phyloP scores from a whole-genome alignment of 164 flowering plant genomes.

The Aristolochia fimbriata region DNA sequence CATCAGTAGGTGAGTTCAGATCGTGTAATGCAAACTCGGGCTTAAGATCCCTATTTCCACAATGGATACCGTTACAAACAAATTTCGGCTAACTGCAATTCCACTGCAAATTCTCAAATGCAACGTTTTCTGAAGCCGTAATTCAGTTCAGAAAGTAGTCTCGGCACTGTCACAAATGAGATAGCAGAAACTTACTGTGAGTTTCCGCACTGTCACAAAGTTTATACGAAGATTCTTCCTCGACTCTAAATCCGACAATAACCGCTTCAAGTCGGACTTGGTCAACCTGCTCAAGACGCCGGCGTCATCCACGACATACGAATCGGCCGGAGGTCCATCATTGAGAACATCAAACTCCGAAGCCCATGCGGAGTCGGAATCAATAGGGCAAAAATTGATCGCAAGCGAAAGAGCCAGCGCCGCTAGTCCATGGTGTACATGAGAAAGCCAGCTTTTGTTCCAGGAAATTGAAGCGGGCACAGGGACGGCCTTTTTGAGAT shows the following conservation, averaged over 20 bases:
- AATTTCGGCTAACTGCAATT: too few species aligned
- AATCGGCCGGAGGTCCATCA: slow-evolving; percentile 73
- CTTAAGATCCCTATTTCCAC: too few species aligned
- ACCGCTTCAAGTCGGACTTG: slow-evolving; percentile 64
- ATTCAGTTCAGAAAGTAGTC: background rate
- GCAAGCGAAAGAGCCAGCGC: slow-evolving; percentile 81
- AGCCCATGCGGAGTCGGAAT: slow-evolving; percentile 38
- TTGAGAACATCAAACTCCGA: slow-evolving; percentile 85
- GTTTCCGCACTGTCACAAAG: slow-evolving; percentile 82
- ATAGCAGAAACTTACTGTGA: slow-evolving; percentile 52
- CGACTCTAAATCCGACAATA: slow-evolving; percentile 78
- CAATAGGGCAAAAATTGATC: slow-evolving; percentile 50
- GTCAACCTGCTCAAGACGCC: slow-evolving; percentile 90
- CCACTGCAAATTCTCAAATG: too few species aligned
- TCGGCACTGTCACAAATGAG: background rate
- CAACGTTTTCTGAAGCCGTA: too few species aligned
- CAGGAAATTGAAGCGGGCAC: slow-evolving; percentile 3
- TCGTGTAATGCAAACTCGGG: too few species aligned
- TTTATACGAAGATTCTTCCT: slow-evolving; percentile 76
- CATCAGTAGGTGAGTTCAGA: too few species aligned
- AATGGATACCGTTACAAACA: too few species aligned
- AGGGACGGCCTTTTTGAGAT: background rate
- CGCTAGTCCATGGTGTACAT: slow-evolving; percentile 66
- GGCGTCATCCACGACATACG: slow-evolving; percentile 85
- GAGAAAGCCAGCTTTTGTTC: slow-evolving; percentile 45